Base-by-base conservation (phyloP, 2,329 filamentous ascomycete genomes). In the Botrytis galanthina region DNA sequence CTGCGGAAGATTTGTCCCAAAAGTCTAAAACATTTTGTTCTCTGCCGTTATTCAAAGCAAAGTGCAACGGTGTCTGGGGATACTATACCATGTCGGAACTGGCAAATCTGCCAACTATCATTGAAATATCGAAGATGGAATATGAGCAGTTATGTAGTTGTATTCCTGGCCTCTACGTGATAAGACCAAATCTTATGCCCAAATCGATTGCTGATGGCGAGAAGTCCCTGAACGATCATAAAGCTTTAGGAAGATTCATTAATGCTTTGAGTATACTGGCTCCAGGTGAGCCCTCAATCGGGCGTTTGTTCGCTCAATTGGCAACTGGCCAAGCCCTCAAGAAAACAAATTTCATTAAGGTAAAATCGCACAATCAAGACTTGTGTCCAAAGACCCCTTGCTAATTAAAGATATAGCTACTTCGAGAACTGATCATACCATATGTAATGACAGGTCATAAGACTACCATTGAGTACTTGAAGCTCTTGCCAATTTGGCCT, bases 401-500 rank as follows among this genome's bases (percentile, higher is more conserved):
- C 48, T 69, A 48, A 57, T 35, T 48, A 32, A 35, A 61, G 22
- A 4, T n/a, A 20, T 42, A 77, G 77, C 35, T 72, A 3, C 67
- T 78, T 14, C 70, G 72, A 69, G 44, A 51, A 20, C 66, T 78
- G 5, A 51, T 76, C 26, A 69, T 74, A 63, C 1, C 16, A 1
- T 70, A 77, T 57, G n/a, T 73, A 32, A 32, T 3, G 9, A 7
- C 12, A 14, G 68, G 59, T n/a, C 35, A 59, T 10, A 18, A 70
- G 68, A 48, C 67, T 60, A 12, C 71, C 5, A n/a, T 60, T 37
- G 26, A 39, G 7, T 66, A 66, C 12, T 48, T 64, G 20, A 26
- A 20, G 2, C 26, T 35, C 29, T 59, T 79, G 60, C 76, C 74
- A 12, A 60, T 78, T 2, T 78, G 76, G 77, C 77, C 77, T 54